Conservation (phyloP, 1,284 basidiomycete species). For the Tilletiopsis washingtonensis region DNA sequence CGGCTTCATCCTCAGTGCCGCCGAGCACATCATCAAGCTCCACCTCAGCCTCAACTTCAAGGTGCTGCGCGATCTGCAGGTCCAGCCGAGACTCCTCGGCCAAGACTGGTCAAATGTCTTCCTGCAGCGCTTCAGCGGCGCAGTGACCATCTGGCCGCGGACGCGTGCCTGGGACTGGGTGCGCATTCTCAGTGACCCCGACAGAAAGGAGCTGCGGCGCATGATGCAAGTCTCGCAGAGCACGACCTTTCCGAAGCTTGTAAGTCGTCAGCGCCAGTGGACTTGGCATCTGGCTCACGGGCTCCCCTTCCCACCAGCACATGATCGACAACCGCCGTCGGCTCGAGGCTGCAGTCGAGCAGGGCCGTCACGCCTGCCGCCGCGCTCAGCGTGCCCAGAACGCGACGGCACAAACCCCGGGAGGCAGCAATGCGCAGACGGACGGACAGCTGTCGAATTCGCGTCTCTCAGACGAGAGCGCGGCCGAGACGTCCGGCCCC, state of each 20-base stretch:
- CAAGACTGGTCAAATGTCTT: constrained; percentile 44
- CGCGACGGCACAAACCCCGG: background rate
- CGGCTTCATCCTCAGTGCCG: constrained; percentile 68
- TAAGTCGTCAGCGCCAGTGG: background rate
- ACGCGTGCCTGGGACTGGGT: constrained; percentile 41
- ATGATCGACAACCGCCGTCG: constrained; percentile 45
- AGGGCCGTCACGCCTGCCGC: too few relatives aligned
- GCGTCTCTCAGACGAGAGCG: background rate
- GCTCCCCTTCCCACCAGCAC: constrained; percentile 11
- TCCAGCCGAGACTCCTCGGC: constrained; percentile 38
- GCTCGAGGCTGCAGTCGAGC: constrained; percentile 38
- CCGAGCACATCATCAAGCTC: constrained; percentile 45
- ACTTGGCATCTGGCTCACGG: background rate
- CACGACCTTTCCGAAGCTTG: constrained; percentile 39
- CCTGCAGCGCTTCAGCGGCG: constrained; percentile 39
- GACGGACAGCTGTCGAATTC: background rate
- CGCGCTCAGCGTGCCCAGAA: background rate
- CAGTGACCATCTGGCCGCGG: constrained; percentile 43
- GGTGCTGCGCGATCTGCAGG: constrained; percentile 42
- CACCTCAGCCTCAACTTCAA: constrained; percentile 44
- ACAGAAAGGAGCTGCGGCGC: constrained; percentile 29
- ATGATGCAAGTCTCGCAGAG: constrained; percentile 36
- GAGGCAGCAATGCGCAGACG: background rate
- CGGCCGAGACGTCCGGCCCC: background rate
- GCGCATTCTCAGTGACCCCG: constrained; percentile 38